A percentile compares a stretch with the other conserved stretches of the same genome.
phyloP scores from a whole-genome alignment of 257 asterid genomes.

The Anisodus tanguticus region DNA sequence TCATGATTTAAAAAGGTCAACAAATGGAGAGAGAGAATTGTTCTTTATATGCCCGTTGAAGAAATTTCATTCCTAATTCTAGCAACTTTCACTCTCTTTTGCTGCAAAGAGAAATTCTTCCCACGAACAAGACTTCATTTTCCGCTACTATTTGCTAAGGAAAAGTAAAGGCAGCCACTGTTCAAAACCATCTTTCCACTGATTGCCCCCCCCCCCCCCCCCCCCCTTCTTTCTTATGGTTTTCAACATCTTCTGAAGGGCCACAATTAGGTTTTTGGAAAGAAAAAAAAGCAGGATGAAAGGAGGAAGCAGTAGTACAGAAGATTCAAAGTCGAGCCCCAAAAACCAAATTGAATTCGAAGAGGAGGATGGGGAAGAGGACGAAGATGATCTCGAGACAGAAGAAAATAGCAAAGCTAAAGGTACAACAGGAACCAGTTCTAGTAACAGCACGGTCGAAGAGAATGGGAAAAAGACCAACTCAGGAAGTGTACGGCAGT shows the following conservation, averaged over 20 bases:
- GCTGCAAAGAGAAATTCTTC: conserved; percentile 38
- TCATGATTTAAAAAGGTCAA: conserved; percentile 20
- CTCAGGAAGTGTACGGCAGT: conserved; percentile 80
- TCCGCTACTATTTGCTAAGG: background rate
- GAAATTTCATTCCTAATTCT: conserved; percentile 79
- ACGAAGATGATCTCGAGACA: conserved; percentile 32
- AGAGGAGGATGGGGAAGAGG: conserved; percentile 35
- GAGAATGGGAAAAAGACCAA: conserved; percentile 60
- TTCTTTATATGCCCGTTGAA: conserved; percentile 59
- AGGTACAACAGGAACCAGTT: conserved; percentile 47
- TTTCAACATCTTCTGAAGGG: background rate
- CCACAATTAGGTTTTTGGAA: background rate
- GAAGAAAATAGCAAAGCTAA: conserved; percentile 32
- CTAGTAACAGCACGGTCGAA: conserved; percentile 90
- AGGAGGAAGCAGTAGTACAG: conserved; percentile 38
- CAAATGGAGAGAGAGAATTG: conserved; percentile 43
- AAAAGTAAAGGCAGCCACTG: background rate
- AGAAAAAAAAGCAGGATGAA: conserved; percentile 31
- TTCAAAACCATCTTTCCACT: background rate
- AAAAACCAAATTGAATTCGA: conserved; percentile 35
- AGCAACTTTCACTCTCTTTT: conserved; percentile 56
- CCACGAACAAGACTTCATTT: conserved; percentile 33
- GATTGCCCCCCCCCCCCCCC: no score
- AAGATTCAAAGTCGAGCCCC: conserved; percentile 45
- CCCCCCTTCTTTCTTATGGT: background rate